Evolutionary conservation across 2,329 filamentous ascomycete genomes (phyloP).

Genomic region (Penicillium brevicompactum): DNA sequence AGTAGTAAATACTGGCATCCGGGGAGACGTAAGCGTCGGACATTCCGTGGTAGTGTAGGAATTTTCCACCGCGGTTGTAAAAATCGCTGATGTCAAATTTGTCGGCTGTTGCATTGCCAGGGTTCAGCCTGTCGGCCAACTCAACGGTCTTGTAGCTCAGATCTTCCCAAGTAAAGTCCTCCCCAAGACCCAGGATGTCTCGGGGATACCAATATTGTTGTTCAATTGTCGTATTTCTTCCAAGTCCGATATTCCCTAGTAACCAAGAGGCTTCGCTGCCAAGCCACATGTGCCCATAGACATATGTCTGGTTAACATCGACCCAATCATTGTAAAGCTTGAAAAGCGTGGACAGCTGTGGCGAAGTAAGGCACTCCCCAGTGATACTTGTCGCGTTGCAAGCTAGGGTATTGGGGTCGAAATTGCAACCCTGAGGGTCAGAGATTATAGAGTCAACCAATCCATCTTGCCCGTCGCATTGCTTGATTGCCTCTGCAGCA

Average conservation of each 20-base stretch:
- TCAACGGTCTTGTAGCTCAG: slow-evolving; percentile 44
- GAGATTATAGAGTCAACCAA: slow-evolving; percentile 54
- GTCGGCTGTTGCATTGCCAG: slow-evolving; percentile 11
- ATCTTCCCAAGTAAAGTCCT: slow-evolving; percentile 40
- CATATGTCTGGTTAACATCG: neutral
- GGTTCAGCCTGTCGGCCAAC: slow-evolving; percentile 18
- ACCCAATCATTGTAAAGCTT: slow-evolving; percentile 42
- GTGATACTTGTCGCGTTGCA: slow-evolving; percentile 33
- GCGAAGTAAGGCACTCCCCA: slow-evolving; percentile 45
- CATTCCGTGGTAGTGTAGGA: slow-evolving; percentile 20
- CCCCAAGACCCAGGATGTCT: neutral
- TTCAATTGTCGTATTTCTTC: neutral
- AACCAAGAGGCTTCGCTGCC: neutral
- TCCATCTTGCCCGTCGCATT: slow-evolving; percentile 56
- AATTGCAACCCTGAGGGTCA: slow-evolving; percentile 48
- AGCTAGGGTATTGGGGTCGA: slow-evolving; percentile 31
- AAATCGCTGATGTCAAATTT: slow-evolving; percentile 14
- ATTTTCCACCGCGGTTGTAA: slow-evolving; percentile 10
- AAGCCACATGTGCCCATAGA: neutral
- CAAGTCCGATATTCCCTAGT: neutral
- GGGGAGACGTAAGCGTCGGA: slow-evolving; percentile 7
- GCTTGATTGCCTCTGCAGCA: slow-evolving; percentile 47
- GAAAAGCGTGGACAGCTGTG: slow-evolving; percentile 48
- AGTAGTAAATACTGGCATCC: slow-evolving; percentile 4
- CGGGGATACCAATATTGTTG: neutral